A percentile compares a stretch with the other conserved stretches of the same genome.
phyloP scores from a whole-genome alignment of 192 early-diverging fungal genomes.

The Neocallimastix lanati region DNA sequence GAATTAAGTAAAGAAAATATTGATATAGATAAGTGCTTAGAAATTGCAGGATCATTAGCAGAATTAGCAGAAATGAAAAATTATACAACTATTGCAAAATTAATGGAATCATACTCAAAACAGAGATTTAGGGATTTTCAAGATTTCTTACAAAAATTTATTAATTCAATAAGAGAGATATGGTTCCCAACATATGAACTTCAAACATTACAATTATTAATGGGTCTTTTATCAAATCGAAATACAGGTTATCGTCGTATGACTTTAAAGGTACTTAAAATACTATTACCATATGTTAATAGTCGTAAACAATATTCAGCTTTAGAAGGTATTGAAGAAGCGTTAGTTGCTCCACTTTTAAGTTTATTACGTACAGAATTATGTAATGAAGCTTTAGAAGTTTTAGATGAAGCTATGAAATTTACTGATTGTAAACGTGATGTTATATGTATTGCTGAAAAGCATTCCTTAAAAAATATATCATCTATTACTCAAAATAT shows the following conservation, averaged over 20 bases:
- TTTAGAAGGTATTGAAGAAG: constrained; percentile 30
- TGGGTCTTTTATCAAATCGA: constrained; percentile 41
- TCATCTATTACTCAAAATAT: constrained; percentile 1
- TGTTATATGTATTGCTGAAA: constrained; percentile 12
- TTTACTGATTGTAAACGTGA: constrained; percentile 6
- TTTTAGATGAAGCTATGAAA: constrained; percentile 40
- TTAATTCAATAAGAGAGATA: constrained; percentile 28
- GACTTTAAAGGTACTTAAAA: constrained; percentile 40
- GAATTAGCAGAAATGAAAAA: constrained; percentile 25
- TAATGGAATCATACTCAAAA: constrained; percentile 41
- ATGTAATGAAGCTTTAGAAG: constrained; percentile 45
- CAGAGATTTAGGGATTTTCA: constrained; percentile 41
- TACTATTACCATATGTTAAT: constrained; percentile 37
- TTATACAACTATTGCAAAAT: constrained; percentile 20
- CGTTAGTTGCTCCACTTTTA: constrained; percentile 48
- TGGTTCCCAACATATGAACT: constrained; percentile 44
- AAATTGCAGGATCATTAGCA: constrained; percentile 27
- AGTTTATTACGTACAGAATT: constrained; percentile 40
- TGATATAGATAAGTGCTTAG: constrained; percentile 18
- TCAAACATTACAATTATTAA: constrained; percentile 34
- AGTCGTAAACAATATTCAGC: constrained; percentile 10
- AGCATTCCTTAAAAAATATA: constrained; percentile 14
- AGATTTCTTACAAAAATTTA: constrained; percentile 60
- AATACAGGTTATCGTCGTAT: constrained; percentile 38
- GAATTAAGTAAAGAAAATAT: constrained; percentile 10